A percentile compares a stretch with the other conserved stretches of the same genome.
Evolutionary conservation across 2,329 filamentous ascomycete species (phyloP).

Genomic region (Hymenoscyphus albidus): DNA sequence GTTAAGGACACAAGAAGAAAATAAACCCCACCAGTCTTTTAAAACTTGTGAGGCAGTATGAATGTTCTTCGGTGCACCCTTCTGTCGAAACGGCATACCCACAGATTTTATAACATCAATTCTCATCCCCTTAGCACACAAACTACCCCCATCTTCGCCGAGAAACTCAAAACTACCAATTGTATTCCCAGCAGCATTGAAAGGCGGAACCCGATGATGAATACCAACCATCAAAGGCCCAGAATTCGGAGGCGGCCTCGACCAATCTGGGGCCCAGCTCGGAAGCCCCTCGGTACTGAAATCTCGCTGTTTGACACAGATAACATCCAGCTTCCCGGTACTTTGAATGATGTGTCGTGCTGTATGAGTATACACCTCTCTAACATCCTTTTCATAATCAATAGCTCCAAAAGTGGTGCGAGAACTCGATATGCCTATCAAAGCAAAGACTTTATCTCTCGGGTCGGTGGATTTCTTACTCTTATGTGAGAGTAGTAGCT

Average conservation of each 20-base stretch:
- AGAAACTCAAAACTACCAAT: constrained; percentile 18
- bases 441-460: constrained; percentile 32
- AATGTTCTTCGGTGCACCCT: constrained; percentile 18
- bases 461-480: constrained; percentile 31
- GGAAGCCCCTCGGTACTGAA: constrained; percentile 17
- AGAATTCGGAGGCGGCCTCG: constrained; percentile 14
- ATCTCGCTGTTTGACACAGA: constrained; percentile 28
- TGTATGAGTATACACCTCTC: constrained; percentile 26
- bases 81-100: constrained; percentile 20
- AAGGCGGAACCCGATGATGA: constrained; percentile 24
- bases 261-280: constrained; percentile 31
- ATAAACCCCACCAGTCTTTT: constrained; percentile 30
- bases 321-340: constrained; percentile 25
- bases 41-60: constrained; percentile 18
- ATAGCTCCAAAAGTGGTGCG: constrained; percentile 22
- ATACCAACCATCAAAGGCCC: constrained; percentile 20
- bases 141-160: constrained; percentile 16
- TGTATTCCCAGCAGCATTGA: constrained; percentile 22
- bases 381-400: constrained; percentile 25
- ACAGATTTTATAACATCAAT: constrained; percentile 22
- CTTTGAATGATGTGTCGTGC: constrained; percentile 27
- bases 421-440: constrained; percentile 28
- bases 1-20: constrained; percentile 11
- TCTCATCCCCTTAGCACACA: constrained; percentile 22
- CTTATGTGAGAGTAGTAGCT: constrained; percentile 29